A percentile compares a stretch with the other conserved stretches of the same genome.
phyloP scores from a whole-genome alignment of 192 early-diverging fungal species.

The Geosiphon pyriformis region DNA sequence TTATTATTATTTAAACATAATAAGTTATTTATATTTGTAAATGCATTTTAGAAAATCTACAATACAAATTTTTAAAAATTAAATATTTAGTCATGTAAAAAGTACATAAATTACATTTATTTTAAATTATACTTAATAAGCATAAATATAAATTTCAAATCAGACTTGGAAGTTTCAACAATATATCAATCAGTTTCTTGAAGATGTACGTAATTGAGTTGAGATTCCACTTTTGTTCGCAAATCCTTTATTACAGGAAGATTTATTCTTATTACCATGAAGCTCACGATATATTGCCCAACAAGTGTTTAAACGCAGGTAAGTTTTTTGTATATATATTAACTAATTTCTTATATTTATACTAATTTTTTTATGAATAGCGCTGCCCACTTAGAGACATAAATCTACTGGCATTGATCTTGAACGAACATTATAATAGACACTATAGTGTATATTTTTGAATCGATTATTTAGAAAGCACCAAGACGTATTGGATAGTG shows the following conservation, averaged over 20 bases:
- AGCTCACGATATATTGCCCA: constrained; percentile 1
- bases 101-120: neutral
- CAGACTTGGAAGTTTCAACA: constrained; percentile 1
- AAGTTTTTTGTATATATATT: neutral
- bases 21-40: too few species aligned
- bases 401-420: constrained; percentile 1
- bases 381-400: neutral
- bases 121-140: neutral
- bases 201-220: neutral
- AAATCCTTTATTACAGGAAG: neutral
- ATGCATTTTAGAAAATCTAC: too few species aligned
- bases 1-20: too few species aligned
- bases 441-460: constrained; percentile 6
- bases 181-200: neutral
- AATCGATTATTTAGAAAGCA: too few species aligned
- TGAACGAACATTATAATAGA: too few species aligned
- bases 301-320: neutral
- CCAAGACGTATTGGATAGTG: constrained; percentile 1
- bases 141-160: neutral
- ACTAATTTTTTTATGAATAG: neutral
- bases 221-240: neutral
- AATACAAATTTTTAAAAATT: neutral
- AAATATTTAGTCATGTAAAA: neutral
- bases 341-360: neutral
- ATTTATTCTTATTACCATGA: neutral